phyloP scores from a whole-genome alignment of 2,329 filamentous ascomycete species.

The Leptographium lundbergii region DNA sequence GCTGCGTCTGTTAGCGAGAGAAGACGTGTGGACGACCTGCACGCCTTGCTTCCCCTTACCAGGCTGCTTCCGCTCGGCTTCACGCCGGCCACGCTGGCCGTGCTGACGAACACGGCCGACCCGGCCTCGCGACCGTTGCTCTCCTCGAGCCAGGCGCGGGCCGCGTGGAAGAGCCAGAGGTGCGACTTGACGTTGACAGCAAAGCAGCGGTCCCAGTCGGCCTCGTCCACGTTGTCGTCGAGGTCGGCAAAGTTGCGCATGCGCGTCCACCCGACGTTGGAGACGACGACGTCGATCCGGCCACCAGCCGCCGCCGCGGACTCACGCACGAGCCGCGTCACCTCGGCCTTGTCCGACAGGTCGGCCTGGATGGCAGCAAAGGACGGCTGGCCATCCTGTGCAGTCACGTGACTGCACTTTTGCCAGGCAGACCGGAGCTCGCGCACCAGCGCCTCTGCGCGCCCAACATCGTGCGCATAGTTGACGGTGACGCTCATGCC shows the following conservation, averaged over 20 bases:
- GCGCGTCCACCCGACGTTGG: conserved; percentile 53
- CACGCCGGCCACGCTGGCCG: conserved; percentile 51
- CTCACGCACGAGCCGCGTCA: conserved; percentile 44
- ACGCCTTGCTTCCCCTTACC: conserved; percentile 18
- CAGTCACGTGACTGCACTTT: not conserved
- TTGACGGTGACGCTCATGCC: conserved; percentile 63
- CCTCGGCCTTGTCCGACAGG: conserved; percentile 45
- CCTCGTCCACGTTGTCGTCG: conserved; percentile 39
- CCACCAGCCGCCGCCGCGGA: conserved; percentile 44
- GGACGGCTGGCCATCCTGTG: not conserved
- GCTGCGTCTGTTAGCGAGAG: conserved; percentile 23
- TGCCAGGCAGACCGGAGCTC: conserved; percentile 27
- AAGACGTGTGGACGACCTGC: not conserved
- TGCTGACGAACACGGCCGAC: conserved; percentile 47
- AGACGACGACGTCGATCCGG: conserved; percentile 63
- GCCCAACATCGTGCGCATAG: conserved; percentile 49
- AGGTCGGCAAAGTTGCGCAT: conserved; percentile 32
- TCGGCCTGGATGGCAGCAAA: conserved; percentile 52
- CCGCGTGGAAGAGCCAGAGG: conserved; percentile 45
- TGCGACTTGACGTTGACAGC: conserved; percentile 52
- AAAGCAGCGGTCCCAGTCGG: conserved; percentile 47
- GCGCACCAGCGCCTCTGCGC: conserved; percentile 45
- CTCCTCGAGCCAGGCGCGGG: conserved; percentile 39
- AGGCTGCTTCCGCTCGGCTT: conserved; percentile 49
- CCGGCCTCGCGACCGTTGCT: conserved; percentile 21